A percentile compares a stretch with the other conserved stretches of the same genome.
phyloP scores from a whole-genome alignment of 1,284 basidiomycete genomes.

The Pholiota adiposa region DNA sequence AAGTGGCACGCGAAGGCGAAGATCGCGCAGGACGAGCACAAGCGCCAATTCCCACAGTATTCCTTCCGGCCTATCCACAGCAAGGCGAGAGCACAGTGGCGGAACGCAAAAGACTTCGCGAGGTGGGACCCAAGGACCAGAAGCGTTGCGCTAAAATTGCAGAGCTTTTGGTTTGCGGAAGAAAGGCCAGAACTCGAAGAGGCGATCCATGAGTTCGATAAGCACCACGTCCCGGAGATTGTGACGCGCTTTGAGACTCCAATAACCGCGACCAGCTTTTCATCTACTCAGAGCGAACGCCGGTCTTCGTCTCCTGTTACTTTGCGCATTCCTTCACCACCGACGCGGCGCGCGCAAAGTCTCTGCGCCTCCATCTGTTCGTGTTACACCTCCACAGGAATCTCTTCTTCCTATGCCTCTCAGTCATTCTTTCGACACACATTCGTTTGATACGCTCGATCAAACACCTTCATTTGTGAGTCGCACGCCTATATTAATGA shows the following conservation, averaged over 20 bases:
- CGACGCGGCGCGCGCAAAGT: neutral
- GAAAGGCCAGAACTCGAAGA: constrained; percentile 70
- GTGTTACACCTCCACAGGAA: constrained; percentile 2
- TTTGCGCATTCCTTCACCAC: neutral
- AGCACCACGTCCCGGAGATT: constrained; percentile 63
- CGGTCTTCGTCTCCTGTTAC: constrained; percentile 18
- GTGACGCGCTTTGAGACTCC: constrained; percentile 74
- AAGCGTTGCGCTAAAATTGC: constrained; percentile 79
- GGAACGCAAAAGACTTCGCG: constrained; percentile 64
- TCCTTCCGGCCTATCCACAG: constrained; percentile 67
- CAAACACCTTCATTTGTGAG: constrained; percentile 28
- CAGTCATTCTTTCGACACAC: constrained; percentile 16
- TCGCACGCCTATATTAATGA: neutral
- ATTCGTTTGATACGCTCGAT: constrained; percentile 20
- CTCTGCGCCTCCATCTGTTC: neutral
- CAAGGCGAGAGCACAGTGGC: constrained; percentile 43
- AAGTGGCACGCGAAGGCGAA: constrained; percentile 73
- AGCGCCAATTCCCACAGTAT: constrained; percentile 70
- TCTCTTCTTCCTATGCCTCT: constrained; percentile 10
- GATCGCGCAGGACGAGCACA: constrained; percentile 67
- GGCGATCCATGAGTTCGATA: constrained; percentile 77
- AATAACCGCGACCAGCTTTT: constrained; percentile 61
- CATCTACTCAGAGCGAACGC: constrained; percentile 15
- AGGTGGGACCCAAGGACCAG: constrained; percentile 70
- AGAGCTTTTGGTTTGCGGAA: constrained; percentile 74